Evolutionary conservation across 2,329 filamentous ascomycete genomes (phyloP), one percentile per base, ranked within the genome.

Genomic region (Polychaeton citri): DNA sequence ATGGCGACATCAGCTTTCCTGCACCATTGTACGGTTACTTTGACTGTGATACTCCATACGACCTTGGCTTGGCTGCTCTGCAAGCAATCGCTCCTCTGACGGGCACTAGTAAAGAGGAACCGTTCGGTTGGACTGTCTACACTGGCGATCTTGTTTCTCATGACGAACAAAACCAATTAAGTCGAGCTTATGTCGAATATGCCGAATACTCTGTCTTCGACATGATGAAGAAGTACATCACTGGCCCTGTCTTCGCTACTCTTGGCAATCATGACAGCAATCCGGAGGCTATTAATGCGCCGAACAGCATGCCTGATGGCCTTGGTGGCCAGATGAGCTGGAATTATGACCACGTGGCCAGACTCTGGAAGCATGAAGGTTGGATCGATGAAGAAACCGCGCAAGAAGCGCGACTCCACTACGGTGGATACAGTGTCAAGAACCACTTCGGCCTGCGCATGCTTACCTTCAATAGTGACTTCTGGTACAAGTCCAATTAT

Each of bases 211-310:
- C 64, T 33, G 53, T 74, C 21, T 73, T 66, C 49, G 58, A 63
- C 18, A 65, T 76, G 61, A 63, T 76, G 50, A 71, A 72, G 45
- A 53, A 60, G 4, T 74, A 72, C 43, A 60, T 76, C 21, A 66
- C 65, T 3, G 68, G 69, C 0, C 71, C 72, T 3, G 63, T 76
- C 3, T 76, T 72, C 40, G 54, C 66, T 1, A 69, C 67, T 0
- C 60, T 76, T 1, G 72, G 72, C 2, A 75, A 75, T 42, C 71
- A 75, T 38, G 71, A 75, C 45, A 66, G 61, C 8, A 70, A 62
- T 38, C 71, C 71, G 2, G 62, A 66, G 37, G 67, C 65, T 16
- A 66, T 71, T 18, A 66, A 72, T 43, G 60, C 64, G 5, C 68
- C 71, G 2, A 65, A 73, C 43, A 65, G 51, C 19, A 53, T 76